Evolutionary conservation across 495 filamentous ascomycete genomes (phyloP).

Genomic region (Talaromyces borbonicus): DNA sequence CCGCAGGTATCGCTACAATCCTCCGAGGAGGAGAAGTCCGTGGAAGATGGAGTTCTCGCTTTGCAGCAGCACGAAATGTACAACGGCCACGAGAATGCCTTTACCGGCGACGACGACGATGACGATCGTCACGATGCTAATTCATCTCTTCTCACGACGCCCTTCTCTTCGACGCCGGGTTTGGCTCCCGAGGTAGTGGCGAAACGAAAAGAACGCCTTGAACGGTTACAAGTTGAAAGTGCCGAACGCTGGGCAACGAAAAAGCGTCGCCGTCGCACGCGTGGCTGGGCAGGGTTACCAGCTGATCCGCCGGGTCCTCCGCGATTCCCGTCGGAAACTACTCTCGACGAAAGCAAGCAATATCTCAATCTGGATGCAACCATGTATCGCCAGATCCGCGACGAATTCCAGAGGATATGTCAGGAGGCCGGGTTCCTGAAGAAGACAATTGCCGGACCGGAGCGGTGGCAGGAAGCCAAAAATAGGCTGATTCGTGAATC

Average conservation of each 20-base stretch:
- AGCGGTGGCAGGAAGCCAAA: conserved; percentile 64
- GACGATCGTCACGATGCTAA: too few relatives aligned
- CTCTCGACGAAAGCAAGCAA: conserved; percentile 67
- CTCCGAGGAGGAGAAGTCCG: conserved; percentile 18
- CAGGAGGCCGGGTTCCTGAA: conserved; percentile 54
- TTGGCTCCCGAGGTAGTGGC: conserved; percentile 42
- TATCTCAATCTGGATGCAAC: conserved; percentile 54
- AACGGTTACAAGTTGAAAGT: conserved; percentile 51
- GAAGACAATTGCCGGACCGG: conserved; percentile 63
- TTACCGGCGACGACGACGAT: conserved; percentile 17
- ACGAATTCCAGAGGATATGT: conserved; percentile 62
- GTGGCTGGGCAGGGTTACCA: conserved; percentile 60
- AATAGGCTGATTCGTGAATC: conserved; percentile 56
- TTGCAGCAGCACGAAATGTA: conserved; percentile 36
- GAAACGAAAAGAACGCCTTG: conserved; percentile 46
- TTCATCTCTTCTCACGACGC: conserved; percentile 8
- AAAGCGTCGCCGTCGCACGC: conserved; percentile 64
- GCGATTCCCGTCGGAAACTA: conserved; percentile 72
- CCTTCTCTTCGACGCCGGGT: conserved; percentile 27
- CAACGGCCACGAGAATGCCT: conserved; percentile 20
- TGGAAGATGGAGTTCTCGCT: conserved; percentile 31
- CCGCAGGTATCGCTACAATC: conserved; percentile 18
- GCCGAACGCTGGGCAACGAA: conserved; percentile 52
- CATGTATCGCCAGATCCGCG: conserved; percentile 52
- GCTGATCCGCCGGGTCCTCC: conserved; percentile 66